Percentiles rank a stretch among this genome's conserved stretches.
phyloP scores from a whole-genome alignment of 1,284 basidiomycete species.

The Trichosporon ovoides region DNA sequence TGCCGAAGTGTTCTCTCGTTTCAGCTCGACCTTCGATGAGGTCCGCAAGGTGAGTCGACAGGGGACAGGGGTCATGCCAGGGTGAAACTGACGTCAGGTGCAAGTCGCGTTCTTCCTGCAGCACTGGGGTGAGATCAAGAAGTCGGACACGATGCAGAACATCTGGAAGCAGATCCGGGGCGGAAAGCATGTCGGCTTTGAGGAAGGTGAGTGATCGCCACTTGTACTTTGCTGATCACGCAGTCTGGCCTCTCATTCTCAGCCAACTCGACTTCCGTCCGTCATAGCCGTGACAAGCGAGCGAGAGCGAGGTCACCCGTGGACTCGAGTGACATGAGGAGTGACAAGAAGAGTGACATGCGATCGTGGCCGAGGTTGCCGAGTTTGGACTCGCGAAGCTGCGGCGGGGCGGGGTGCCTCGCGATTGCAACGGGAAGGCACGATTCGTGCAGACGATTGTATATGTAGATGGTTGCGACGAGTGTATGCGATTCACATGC shows the following conservation, averaged over 20 bases:
- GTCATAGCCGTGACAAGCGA: neutral
- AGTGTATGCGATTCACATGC: no score
- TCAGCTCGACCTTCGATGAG: slow-evolving; percentile 72
- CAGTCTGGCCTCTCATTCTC: slow-evolving; percentile 37
- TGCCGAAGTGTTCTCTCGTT: slow-evolving; percentile 78
- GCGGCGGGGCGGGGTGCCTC: no score
- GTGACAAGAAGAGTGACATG: no score
- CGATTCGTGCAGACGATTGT: no score
- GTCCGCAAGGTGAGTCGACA: slow-evolving; percentile 62
- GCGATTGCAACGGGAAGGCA: no score
- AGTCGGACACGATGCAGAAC: slow-evolving; percentile 69
- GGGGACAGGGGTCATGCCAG: neutral
- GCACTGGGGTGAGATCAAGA: slow-evolving; percentile 74
- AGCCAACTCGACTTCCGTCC: slow-evolving; percentile 28
- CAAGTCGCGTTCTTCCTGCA: slow-evolving; percentile 71
- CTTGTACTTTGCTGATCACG: slow-evolving; percentile 4
- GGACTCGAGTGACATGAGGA: neutral
- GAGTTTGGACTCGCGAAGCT: no score
- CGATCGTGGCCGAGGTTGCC: no score
- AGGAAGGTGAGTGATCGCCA: slow-evolving; percentile 46
- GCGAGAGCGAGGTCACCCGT: no score
- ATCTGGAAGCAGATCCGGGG: slow-evolving; percentile 76
- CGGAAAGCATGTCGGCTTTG: slow-evolving; percentile 73
- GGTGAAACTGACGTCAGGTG: slow-evolving; percentile 52
- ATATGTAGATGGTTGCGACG: no score